These are phyloP conservation scores for Chrysosporium keratinophilum DNA, from an alignment of 2,329 filamentous ascomycete genomes.

Conservation along the genomic window DNA sequence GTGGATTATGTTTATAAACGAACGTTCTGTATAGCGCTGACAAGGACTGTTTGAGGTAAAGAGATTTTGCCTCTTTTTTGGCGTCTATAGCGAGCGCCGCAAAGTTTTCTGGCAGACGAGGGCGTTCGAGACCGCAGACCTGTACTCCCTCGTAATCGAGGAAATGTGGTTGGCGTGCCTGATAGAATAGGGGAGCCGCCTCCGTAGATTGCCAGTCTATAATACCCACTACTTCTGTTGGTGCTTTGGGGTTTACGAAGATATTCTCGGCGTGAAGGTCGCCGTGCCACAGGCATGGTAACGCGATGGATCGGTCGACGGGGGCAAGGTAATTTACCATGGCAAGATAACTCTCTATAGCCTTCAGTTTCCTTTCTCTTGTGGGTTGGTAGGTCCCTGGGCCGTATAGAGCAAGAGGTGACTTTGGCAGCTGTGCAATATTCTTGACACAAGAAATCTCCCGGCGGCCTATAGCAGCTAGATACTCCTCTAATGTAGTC, in stretches of 20 bases:
- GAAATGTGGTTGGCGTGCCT: slow-evolving; percentile 22
- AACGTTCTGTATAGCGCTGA: slow-evolving; percentile 7
- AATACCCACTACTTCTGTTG: slow-evolving; percentile 22
- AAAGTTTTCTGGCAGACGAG: slow-evolving; percentile 12
- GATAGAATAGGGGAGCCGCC: slow-evolving; percentile 24
- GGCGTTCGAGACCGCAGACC: slow-evolving; percentile 19
- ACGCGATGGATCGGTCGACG: slow-evolving; percentile 10
- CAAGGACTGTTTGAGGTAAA: slow-evolving; percentile 1
- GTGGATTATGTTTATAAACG: slow-evolving; percentile 9
- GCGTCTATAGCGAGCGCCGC: neutral
- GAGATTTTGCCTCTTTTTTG: neutral
- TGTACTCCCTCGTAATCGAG: slow-evolving; percentile 24
- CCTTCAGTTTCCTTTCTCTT: slow-evolving; percentile 17
- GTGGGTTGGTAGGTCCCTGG: slow-evolving; percentile 31
- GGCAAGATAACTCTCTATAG: slow-evolving; percentile 11
- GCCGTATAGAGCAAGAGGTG: slow-evolving; percentile 27
- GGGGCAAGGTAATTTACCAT: slow-evolving; percentile 10
- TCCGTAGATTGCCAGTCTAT: slow-evolving; percentile 28
- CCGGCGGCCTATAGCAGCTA: slow-evolving; percentile 26
- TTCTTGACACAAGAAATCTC: slow-evolving; percentile 26
- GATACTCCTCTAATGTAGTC: slow-evolving; percentile 25
- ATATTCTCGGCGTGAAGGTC: slow-evolving; percentile 26
- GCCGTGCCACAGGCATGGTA: slow-evolving; percentile 26
- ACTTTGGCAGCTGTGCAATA: slow-evolving; percentile 22
- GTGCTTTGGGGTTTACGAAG: slow-evolving; percentile 24